These are phyloP conservation scores for Globisporangium lucens DNA, from an alignment of 352 stramenopile genomes.

Conservation along the genomic window DNA sequence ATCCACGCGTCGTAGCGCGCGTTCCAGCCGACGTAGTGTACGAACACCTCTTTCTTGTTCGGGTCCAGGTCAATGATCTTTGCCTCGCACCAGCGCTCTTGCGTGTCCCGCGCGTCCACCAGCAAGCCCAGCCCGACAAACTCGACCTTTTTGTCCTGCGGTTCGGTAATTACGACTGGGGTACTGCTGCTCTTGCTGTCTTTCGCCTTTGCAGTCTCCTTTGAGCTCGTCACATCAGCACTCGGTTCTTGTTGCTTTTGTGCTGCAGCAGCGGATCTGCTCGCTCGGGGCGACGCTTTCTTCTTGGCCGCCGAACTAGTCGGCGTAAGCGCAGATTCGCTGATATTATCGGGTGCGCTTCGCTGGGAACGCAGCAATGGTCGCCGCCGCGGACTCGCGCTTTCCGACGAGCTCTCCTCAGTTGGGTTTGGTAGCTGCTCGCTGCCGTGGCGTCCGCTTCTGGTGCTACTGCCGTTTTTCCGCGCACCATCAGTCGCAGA, in stretches of 20 bases:
- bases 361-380: conserved; percentile 3
- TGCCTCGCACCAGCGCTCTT: conserved; percentile 59
- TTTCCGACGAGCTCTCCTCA: not conserved
- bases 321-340: conserved; percentile 16
- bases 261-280: not conserved
- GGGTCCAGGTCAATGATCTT: conserved; percentile 51
- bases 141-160: not conserved
- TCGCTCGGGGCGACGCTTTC: conserved; percentile 11
- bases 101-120: conserved; percentile 53
- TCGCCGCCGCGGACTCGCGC: conserved; percentile 8
- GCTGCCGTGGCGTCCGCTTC: no score
- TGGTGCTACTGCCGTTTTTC: not conserved
- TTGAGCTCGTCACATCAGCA: not conserved
- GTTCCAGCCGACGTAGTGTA: conserved; percentile 83
- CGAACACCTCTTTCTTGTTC: conserved; percentile 32
- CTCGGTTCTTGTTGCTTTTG: not conserved
- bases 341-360: not conserved
- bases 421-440: not conserved
- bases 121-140: conserved; percentile 40
- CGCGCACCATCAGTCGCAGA: not conserved
- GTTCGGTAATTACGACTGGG: no score
- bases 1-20: conserved; percentile 68
- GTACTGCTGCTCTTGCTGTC: not conserved
- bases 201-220: not conserved
- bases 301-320: conserved; percentile 24